Base-by-base conservation (phyloP, 257 asterid species). In the Solanum lycopersicoides region DNA sequence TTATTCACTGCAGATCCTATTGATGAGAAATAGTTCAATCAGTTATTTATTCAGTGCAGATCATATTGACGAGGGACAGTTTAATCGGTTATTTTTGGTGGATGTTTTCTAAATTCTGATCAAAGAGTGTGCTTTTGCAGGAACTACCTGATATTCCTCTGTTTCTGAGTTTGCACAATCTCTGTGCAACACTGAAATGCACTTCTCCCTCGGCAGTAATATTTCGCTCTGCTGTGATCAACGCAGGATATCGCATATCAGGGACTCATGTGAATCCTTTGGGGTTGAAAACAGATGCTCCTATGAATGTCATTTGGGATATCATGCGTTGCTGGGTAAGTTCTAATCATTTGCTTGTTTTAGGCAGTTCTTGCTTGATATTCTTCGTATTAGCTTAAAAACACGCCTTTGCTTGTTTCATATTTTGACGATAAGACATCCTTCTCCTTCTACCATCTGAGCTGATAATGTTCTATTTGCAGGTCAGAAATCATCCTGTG, bases 291-390 rank as follows among this genome's bases (percentile, higher is more conserved):
- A 95, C 99, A 4, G 97, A 97, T 89, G 99, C 99, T 88, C 99
- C 99, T 30, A 97, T 97, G 99, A 92, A 97, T 63, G 98, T 96
- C 71, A 91, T 97, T 77, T 97, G 99, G 99, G 99, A 97, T 90
- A 95, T 97, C 18, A 97, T 97, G 99, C 99, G 99, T 45, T 97
- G 99, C 90, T 97, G 99, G 99, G 99, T 97, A 92, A 89, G 93
- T 73, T 83, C 32, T 72, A 13, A 3, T 39, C 20, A 23, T 10
- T 88, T 63, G 50, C 41, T 71, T 73, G 34, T 73, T 44, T 65
- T 6, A 44, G 85, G 85, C 69, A 50, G 21, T n/a, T 47, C 85
- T 50, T 50, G 69, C 69, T 50, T 47, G 85, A 45, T 80, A 4
- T 47, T 80, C 85, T 80, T 80, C 3, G 20, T 18, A 82, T 41